Evolutionary conservation across 2,329 filamentous ascomycete genomes (phyloP), one percentile per base, ranked within the genome.

Genomic region (Fusarium solani-melongenae): DNA sequence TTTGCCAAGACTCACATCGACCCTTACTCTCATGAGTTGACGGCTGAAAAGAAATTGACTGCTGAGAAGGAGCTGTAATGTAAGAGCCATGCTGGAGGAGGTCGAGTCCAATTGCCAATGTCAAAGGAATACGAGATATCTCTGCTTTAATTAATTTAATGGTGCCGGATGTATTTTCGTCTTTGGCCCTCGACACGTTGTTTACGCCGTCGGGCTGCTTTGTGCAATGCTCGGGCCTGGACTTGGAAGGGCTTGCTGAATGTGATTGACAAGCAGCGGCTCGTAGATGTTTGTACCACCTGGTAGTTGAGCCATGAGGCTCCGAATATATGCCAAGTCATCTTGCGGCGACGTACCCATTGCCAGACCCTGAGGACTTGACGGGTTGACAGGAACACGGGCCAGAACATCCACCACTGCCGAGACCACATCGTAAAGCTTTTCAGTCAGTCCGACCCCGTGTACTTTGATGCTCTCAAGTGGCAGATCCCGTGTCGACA

Each of bases 361-460:
- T 0, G 71, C 73, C 0, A 77, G 51, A 0, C 72, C 73, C 34
- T 77, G 79, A 10, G 72, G 77, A 14, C 69, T 80, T 29, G 76
- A 70, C 0, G 78, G 75, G n/a, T 72, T 71, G 5, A 81, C 76
- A 0, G 84, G 85, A 0, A 86, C 81, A 1, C 83, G 80, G 0
- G 85, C 84, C 1, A 86, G 73, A 2, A 86, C 85, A 55, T 86
- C 85, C 2, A 85, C 81, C 2, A 85, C 82, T 0, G 84, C 82
- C 1, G 83, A 86, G 0, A 84, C 84, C 29, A 86, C 80, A 38
- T 86, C 85, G 44, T 84, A 86, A 0, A 86, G 70, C 68, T 86
- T 86, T 64, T 86, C 85, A 0, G 85, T 86, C n/a, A 86, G 70
- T 0, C 85, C 85, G 11, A 84, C 83, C 1, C 85, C 85, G 12